Percentiles rank a stretch among this genome's conserved stretches.
Conservation (phyloP, 2,329 filamentous ascomycete genomes). For the Tolypocladium endophyticum region DNA sequence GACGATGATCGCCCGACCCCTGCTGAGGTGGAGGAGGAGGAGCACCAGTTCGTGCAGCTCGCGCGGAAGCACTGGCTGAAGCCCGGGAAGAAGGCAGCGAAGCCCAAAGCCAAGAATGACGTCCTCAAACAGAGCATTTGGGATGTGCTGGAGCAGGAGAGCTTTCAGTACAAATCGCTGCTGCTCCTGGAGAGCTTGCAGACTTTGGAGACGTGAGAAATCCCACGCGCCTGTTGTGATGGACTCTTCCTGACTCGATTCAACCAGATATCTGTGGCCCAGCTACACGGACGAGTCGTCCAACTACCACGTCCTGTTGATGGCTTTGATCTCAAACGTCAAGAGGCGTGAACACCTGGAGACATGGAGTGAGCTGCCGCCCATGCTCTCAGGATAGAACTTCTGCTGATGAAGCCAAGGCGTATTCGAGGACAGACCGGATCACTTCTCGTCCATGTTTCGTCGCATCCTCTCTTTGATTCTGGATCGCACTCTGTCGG, state of each 20-base stretch:
- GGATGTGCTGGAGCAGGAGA: constrained; percentile 74
- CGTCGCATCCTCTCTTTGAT: constrained; percentile 82
- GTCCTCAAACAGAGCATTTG: constrained; percentile 81
- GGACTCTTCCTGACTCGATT: background rate
- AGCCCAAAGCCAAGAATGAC: constrained; percentile 69
- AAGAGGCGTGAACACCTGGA: constrained; percentile 81
- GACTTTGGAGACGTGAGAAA: constrained; percentile 63
- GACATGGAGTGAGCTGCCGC: constrained; percentile 59
- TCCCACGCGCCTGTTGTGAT: background rate
- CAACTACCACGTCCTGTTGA: constrained; percentile 81
- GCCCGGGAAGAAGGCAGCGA: constrained; percentile 45
- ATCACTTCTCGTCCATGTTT: constrained; percentile 82
- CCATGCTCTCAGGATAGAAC: background rate
- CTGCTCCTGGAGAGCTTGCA: constrained; percentile 83
- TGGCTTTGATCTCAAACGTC: constrained; percentile 76
- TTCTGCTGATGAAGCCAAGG: constrained; percentile 30
- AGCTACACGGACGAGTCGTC: constrained; percentile 81
- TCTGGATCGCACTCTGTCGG: constrained; percentile 57
- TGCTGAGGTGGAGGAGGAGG: constrained; percentile 60
- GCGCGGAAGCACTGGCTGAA: constrained; percentile 82
- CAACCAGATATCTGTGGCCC: constrained; percentile 77
- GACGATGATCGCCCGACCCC: constrained; percentile 38
- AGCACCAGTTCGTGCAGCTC: constrained; percentile 62
- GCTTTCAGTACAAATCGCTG: constrained; percentile 67
- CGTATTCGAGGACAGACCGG: constrained; percentile 64